Conservation (phyloP, 2,329 filamentous ascomycete genomes). For the Malbranchea zuffiana region DNA sequence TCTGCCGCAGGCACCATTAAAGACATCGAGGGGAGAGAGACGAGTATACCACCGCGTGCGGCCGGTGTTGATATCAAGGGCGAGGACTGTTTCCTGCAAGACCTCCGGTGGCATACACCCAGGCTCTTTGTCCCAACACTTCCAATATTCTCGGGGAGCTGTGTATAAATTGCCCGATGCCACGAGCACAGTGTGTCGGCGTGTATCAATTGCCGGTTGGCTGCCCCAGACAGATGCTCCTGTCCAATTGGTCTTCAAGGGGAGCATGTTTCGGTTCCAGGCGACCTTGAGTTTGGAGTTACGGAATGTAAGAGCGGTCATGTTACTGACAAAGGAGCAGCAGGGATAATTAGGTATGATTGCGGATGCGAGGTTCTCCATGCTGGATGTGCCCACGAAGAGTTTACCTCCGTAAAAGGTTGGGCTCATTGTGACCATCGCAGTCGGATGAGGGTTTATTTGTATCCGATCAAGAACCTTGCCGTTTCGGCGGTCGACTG, state of each 20-base stretch:
- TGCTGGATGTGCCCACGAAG: slow-evolving; percentile 1
- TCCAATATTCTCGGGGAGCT: background rate
- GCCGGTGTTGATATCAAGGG: background rate
- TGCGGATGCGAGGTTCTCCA: slow-evolving; percentile 1
- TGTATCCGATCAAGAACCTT: slow-evolving; percentile 1
- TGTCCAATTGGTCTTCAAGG: slow-evolving; percentile 1
- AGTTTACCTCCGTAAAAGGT: slow-evolving; percentile 1
- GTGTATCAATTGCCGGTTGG: background rate
- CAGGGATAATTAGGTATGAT: background rate
- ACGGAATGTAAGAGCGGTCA: background rate
- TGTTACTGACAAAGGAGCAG: slow-evolving; percentile 1
- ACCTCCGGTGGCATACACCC: background rate
- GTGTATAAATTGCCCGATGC: slow-evolving; percentile 1
- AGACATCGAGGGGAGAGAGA: background rate
- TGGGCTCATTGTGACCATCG: background rate
- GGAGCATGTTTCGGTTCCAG: slow-evolving; percentile 1
- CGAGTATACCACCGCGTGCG: background rate
- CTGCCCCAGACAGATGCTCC: slow-evolving; percentile 2
- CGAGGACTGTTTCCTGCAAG: background rate
- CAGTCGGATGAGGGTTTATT: background rate
- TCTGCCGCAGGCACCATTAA: slow-evolving; percentile 1
- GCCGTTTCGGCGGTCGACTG: background rate
- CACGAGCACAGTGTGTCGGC: background rate
- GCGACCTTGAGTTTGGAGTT: background rate
- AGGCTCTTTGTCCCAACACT: background rate